Percentiles rank a stretch among this genome's conserved stretches.
phyloP scores from a whole-genome alignment of 2,329 filamentous ascomycete genomes.

The Zelopaecilomyces penicillatus region DNA sequence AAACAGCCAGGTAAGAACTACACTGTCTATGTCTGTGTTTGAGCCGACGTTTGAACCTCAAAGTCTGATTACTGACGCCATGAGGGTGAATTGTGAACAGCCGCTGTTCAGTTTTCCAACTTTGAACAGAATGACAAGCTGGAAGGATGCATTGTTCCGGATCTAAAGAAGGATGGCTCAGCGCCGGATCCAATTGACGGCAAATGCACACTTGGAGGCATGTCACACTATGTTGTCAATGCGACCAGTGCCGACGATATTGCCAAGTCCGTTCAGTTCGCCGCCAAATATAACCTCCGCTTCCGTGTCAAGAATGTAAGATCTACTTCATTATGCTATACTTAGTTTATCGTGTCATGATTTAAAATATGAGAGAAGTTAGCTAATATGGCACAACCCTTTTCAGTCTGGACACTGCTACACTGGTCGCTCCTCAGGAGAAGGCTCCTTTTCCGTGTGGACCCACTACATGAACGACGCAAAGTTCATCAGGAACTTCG shows the following conservation, averaged over 20 bases:
- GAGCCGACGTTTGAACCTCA: no score
- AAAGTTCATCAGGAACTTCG: slow-evolving; percentile 24
- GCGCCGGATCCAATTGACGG: not conserved
- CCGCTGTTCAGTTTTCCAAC: slow-evolving; percentile 1
- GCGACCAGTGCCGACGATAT: slow-evolving; percentile 3
- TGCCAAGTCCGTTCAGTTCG: not conserved
- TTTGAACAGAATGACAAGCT: not conserved
- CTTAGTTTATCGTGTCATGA: no score
- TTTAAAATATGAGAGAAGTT: no score
- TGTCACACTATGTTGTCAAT: slow-evolving; percentile 4
- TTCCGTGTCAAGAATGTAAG: slow-evolving; percentile 5
- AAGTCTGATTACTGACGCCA: no score
- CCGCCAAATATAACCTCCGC: slow-evolving; percentile 3
- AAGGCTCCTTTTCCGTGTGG: slow-evolving; percentile 30
- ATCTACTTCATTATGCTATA: no score
- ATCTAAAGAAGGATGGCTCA: slow-evolving; percentile 1
- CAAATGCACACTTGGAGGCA: not conserved
- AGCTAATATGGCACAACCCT: no score
- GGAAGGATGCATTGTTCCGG: slow-evolving; percentile 2
- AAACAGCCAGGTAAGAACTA: not conserved
- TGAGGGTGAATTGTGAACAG: not conserved
- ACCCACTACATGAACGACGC: slow-evolving; percentile 32
- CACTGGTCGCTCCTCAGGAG: slow-evolving; percentile 29
- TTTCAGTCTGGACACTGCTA: slow-evolving; percentile 21
- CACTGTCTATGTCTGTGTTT: no score